Conservation (phyloP, 176 grass and related monocot genomes). For the Echinochloa phyllopogon region DNA sequence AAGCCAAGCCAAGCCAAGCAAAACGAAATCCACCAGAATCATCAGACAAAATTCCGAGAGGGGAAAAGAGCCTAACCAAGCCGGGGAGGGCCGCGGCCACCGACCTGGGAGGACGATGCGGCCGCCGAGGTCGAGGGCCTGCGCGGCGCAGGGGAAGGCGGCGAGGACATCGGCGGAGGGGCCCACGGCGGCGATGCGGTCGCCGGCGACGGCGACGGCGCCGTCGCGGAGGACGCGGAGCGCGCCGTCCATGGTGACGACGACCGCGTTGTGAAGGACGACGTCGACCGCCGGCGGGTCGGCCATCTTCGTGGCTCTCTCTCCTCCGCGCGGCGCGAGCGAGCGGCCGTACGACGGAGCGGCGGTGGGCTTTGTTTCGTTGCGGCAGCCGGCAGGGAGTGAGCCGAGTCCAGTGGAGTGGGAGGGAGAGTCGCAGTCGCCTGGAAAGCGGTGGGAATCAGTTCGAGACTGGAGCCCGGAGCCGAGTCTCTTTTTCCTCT, state of each 20-base stretch:
- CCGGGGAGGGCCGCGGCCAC: background rate
- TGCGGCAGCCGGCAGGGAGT: background rate
- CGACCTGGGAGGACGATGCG: conserved; percentile 79
- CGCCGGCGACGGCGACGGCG: conserved; percentile 61
- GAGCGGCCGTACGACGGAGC: background rate
- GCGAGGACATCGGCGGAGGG: conserved; percentile 54
- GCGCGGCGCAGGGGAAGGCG: conserved; percentile 50
- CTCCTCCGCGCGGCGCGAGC: background rate
- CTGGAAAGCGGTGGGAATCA: background rate
- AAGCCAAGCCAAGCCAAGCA: background rate
- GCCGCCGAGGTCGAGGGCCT: conserved; percentile 63
- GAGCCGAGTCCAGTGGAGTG: background rate
- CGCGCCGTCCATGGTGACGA: conserved; percentile 72
- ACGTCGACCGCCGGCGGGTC: background rate
- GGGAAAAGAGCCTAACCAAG: background rate
- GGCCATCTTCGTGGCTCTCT: background rate
- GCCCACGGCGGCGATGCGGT: conserved; percentile 66
- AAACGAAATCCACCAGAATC: background rate
- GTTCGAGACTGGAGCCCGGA: too few relatives aligned
- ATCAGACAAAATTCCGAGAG: background rate
- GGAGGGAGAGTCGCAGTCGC: background rate
- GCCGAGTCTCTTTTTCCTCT: too few relatives aligned
- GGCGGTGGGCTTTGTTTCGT: background rate
- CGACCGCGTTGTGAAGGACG: conserved; percentile 60
- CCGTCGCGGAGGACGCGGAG: conserved; percentile 61